Conservation (phyloP, 2,329 filamentous ascomycete species). For the Pestalotiopsis sp. region DNA sequence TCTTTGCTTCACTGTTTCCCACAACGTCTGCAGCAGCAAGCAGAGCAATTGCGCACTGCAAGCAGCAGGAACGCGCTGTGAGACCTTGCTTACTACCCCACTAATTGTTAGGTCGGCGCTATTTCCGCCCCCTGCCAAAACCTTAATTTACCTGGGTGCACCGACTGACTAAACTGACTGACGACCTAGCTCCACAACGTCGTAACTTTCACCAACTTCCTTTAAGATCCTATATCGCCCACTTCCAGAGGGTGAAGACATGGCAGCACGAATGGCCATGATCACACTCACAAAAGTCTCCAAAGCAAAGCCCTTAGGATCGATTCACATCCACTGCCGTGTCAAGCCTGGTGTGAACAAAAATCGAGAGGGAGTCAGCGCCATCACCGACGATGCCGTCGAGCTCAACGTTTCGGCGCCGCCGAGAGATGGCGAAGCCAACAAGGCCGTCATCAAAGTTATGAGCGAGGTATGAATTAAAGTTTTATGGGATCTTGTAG, state of each 20-base stretch:
- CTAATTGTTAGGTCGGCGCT: no score
- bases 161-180: no score
- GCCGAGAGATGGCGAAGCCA: conserved; percentile 69
- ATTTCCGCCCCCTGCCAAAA: no score
- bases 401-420: conserved; percentile 69
- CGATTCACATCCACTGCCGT: conserved; percentile 64
- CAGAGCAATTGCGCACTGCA: no score
- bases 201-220: no score
- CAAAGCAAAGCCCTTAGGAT: conserved; percentile 33
- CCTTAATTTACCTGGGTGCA: no score
- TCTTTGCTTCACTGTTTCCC: no score
- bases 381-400: conserved; percentile 58
- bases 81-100: no score
- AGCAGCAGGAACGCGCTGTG: no score
- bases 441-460: conserved; percentile 65
- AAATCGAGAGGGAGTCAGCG: conserved; percentile 61
- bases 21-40: no score
- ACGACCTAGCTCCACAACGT: no score
- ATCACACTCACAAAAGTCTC: conserved; percentile 51
- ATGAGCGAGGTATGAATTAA: conserved; percentile 57
- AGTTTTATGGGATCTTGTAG: background rate
- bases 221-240: background rate
- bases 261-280: conserved; percentile 45
- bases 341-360: conserved; percentile 69
- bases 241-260: conserved; percentile 1